Evolutionary conservation across 805 yeast genomes (phyloP).

Genomic region (Candida vartiovaarae): DNA sequence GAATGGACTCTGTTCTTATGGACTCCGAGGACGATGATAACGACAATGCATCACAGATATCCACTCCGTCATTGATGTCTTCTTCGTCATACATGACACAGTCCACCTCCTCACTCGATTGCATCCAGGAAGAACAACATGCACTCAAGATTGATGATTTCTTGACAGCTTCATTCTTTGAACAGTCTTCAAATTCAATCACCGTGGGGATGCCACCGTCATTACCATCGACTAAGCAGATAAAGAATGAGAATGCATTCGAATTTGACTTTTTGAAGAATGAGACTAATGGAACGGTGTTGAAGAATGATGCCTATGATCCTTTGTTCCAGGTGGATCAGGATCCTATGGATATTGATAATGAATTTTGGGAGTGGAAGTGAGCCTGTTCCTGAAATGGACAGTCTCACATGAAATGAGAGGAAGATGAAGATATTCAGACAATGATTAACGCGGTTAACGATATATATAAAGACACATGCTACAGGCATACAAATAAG

Average conservation of each 20-base stretch:
- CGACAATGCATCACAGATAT: conserved; percentile 18
- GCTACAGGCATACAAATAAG: too few species aligned
- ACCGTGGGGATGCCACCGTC: conserved; percentile 4
- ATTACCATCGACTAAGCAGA: conserved; percentile 1
- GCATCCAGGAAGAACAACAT: conserved; percentile 21
- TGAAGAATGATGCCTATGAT: conserved; percentile 10
- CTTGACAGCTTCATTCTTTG: conserved; percentile 19
- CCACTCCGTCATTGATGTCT: conserved; percentile 21
- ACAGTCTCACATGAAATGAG: too few species aligned
- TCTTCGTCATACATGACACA: conserved; percentile 12
- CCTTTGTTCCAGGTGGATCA: conserved; percentile 10
- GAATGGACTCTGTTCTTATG: conserved; percentile 15
- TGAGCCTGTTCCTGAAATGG: not conserved
- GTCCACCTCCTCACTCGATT: conserved; percentile 13
- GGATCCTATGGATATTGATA: conserved; percentile 9
- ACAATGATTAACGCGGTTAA: too few species aligned
- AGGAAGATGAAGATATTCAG: too few species aligned
- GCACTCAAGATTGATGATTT: conserved; percentile 21
- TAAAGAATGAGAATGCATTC: conserved; percentile 12
- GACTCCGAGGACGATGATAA: conserved; percentile 22
- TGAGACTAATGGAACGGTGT: conserved; percentile 5
- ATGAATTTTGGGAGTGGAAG: conserved; percentile 19
- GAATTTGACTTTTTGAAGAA: conserved; percentile 22
- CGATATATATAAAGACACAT: too few species aligned
- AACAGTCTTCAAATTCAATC: conserved; percentile 12